Base-by-base conservation (phyloP, 2,329 filamentous ascomycete genomes). In the Penicillium paneum region DNA sequence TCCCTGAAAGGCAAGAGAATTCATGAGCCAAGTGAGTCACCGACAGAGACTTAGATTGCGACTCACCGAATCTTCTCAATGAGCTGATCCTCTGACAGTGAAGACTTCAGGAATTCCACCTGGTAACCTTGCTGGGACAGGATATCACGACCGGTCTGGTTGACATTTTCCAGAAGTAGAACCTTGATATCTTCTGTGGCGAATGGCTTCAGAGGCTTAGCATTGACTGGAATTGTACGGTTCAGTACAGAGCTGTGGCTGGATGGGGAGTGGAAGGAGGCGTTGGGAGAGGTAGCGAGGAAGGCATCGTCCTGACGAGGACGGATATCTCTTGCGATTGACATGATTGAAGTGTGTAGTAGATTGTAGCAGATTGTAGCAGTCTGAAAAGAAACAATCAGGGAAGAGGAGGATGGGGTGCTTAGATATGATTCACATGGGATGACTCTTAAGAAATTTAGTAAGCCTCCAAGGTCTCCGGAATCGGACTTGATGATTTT, bases 121-220 rank as follows among this genome's bases (percentile, higher is more conserved):
- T 99, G 94, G 74, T 99, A 99, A 55, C 94, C 94, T 76, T 99
- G 92, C 53, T 79, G 81, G 54, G 78, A 84, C 54, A 99, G 80
- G 54, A 97, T 92, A 43, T 95, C 86, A 66, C 86, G 84, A 13
- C 94, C 94, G 24, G 91, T 90, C 75, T 90, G 80, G 73, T 99
- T 99, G 69, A 99, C 90, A 76, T 97, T 99, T 74, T 99, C 94
- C 31, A 99, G 80, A 17, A 99, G 82, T 54, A 99, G 78, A 53
- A 99, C 96, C 79, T 97, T 97, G 77, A 99, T 91, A 71, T 97
- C 93, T 70, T 93, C 86, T 21, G 91, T 94, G 71, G 93, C 88
- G 77, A 99, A 99, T 15, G 94, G 94, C 79, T 97, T 97, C 64
- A 99, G 79, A 64, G 88, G 88, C 77, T 96, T 97, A 15, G 73